phyloP scores from a whole-genome alignment of 345 rosid species.

The Acer campestre region DNA sequence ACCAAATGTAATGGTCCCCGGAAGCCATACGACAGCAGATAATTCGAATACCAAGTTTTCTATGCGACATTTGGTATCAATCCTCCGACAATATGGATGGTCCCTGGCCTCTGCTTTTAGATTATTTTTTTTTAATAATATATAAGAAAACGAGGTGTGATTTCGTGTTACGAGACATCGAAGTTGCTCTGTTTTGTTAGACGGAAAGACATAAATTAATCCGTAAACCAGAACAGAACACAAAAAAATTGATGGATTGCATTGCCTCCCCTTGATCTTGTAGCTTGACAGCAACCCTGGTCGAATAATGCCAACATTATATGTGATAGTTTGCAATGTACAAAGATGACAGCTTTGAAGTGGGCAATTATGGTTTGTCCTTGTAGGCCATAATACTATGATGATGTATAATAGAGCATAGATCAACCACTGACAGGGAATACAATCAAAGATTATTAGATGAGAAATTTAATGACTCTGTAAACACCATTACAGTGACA shows the following conservation, averaged over 20 bases:
- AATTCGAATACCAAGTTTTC: constrained; percentile 28
- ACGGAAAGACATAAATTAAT: neutral
- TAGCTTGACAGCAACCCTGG: neutral
- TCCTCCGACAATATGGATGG: constrained; percentile 35
- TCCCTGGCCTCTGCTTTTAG: constrained; percentile 27
- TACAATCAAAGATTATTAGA: neutral
- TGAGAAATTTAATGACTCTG: neutral
- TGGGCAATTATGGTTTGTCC: neutral
- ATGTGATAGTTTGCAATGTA: neutral
- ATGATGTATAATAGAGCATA: neutral
- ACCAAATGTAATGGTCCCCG: constrained; percentile 45
- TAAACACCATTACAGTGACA: neutral
- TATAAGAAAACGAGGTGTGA: neutral
- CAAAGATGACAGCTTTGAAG: neutral
- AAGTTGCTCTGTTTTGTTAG: neutral
- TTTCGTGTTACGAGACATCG: neutral
- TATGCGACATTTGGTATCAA: constrained; percentile 25
- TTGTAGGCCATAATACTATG: neutral
- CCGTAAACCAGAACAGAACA: neutral
- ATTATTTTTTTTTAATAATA: neutral
- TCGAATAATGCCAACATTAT: neutral
- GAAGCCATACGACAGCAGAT: constrained; percentile 22
- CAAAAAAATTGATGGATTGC: no score
- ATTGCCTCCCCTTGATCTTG: neutral
- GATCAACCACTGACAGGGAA: neutral